phyloP scores from a whole-genome alignment of 768 basidiomycete species.

The Rhizopogon vinicolor region DNA sequence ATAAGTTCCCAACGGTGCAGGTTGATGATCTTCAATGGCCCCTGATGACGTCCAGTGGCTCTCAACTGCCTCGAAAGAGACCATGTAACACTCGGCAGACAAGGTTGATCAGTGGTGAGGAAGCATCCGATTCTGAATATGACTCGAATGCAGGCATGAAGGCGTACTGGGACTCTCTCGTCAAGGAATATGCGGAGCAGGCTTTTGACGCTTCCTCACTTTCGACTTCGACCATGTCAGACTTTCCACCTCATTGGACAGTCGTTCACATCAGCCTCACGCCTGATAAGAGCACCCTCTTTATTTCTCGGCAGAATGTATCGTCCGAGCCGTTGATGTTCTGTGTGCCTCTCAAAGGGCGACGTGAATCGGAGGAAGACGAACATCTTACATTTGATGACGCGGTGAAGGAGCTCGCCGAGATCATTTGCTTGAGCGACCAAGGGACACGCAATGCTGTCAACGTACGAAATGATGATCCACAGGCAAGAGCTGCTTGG shows the following conservation, averaged over 20 bases:
- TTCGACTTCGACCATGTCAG: constrained; percentile 34
- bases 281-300: constrained; percentile 77
- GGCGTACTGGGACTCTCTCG: constrained; percentile 60
- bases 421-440: constrained; percentile 80
- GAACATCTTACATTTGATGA: constrained; percentile 73
- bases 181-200: constrained; percentile 48
- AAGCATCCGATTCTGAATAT: constrained; percentile 30
- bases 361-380: constrained; percentile 70
- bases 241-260: constrained; percentile 76
- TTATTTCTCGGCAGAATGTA: constrained; percentile 74
- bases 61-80: constrained; percentile 22
- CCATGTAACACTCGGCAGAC: constrained; percentile 10
- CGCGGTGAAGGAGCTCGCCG: constrained; percentile 66
- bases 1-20: constrained; percentile 52
- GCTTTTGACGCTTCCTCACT: constrained; percentile 34
- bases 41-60: constrained; percentile 39
- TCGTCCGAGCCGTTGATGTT: constrained; percentile 67
- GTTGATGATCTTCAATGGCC: constrained; percentile 80
- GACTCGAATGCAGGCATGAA: constrained; percentile 32
- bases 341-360: constrained; percentile 82
- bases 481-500: constrained; percentile 68
- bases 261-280: constrained; percentile 81
- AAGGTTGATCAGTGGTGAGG: constrained; percentile 18
- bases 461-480: constrained; percentile 63
- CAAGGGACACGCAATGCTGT: constrained; percentile 69